Conservation (phyloP, 1,284 basidiomycete genomes). For the Farysia itapuensis region DNA sequence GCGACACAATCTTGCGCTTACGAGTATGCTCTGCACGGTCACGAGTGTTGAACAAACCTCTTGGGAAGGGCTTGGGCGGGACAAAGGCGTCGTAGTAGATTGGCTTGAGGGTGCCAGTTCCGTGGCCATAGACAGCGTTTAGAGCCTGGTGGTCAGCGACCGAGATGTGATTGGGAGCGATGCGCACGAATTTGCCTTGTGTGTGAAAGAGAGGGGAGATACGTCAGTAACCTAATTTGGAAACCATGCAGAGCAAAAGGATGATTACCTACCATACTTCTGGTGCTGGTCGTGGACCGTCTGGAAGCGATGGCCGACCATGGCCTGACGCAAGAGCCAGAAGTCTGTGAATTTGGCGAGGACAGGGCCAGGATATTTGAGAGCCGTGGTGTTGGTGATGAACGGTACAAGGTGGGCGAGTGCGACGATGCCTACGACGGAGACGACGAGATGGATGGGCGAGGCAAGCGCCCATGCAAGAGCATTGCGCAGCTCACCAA, state of each 20-base stretch:
- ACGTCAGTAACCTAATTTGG: neutral
- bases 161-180: conserved; percentile 83
- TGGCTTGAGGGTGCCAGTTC: conserved; percentile 43
- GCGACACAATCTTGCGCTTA: conserved; percentile 83
- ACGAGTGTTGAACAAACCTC: conserved; percentile 79
- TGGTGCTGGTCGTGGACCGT: conserved; percentile 74
- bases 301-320: conserved; percentile 74
- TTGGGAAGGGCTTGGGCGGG: conserved; percentile 57
- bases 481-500: conserved; percentile 13
- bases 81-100: conserved; percentile 74
- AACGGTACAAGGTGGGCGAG: conserved; percentile 36
- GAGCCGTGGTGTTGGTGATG: conserved; percentile 22
- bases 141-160: conserved; percentile 68
- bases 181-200: conserved; percentile 71
- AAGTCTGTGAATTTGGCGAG: conserved; percentile 74
- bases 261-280: conserved; percentile 70
- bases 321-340: conserved; percentile 73
- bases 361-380: conserved; percentile 70
- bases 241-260: neutral
- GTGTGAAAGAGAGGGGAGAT: too few species aligned
- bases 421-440: conserved; percentile 23
- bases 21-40: conserved; percentile 78
- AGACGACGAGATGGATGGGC: conserved; percentile 15
- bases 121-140: conserved; percentile 42
- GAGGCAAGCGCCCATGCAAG: conserved; percentile 24